Conservation (phyloP, 225 moss, liverwort and hornwort species). For the Thuidium tamariscinum region DNA sequence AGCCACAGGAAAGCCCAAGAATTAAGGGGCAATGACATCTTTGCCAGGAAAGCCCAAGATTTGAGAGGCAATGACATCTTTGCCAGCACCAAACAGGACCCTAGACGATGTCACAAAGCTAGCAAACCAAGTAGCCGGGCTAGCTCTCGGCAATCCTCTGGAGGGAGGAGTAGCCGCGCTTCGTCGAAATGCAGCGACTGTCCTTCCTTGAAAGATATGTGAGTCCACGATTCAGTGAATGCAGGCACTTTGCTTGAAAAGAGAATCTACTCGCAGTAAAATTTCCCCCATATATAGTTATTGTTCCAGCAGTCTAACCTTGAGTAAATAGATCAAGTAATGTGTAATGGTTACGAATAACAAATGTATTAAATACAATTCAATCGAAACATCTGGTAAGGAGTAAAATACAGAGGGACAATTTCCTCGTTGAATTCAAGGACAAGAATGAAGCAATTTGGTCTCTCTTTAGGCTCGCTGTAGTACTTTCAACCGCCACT, state of each 20-base stretch:
- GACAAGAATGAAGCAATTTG: conserved; percentile 1
- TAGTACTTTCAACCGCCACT: not conserved
- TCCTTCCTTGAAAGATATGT: not conserved
- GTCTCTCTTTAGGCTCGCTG: not conserved
- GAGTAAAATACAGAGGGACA: not conserved
- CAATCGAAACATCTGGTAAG: not conserved
- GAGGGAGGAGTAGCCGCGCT: not conserved
- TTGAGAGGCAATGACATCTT: not conserved
- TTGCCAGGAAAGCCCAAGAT: conserved; percentile 2
- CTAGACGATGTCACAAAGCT: not conserved
- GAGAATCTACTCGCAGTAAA: not conserved
- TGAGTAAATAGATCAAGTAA: not conserved
- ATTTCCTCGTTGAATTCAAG: not conserved
- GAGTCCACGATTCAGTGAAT: not conserved
- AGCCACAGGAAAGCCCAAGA: not conserved
- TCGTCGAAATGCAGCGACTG: not conserved
- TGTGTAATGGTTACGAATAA: not conserved
- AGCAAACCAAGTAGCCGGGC: not conserved
- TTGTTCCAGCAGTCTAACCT: not conserved
- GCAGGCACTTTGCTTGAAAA: not conserved
- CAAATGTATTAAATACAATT: not conserved
- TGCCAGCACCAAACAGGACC: not conserved
- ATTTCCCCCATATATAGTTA: not conserved
- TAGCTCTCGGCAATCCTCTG: not conserved
- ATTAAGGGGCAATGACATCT: not conserved